Evolutionary conservation across 129 eudicot genomes (phyloP).

Genomic region (Ambrosia trifida): DNA sequence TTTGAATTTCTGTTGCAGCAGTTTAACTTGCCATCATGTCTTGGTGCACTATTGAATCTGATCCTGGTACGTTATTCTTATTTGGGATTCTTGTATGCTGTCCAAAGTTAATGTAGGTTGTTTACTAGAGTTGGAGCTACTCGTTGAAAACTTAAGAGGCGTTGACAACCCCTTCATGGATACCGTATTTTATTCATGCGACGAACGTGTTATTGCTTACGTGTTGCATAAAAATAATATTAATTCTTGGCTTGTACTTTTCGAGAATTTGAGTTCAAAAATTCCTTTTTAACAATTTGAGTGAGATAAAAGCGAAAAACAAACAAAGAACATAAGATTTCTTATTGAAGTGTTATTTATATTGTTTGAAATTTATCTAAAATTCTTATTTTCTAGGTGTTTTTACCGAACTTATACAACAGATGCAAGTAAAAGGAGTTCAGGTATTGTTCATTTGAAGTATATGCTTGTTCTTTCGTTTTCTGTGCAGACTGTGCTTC

Average conservation of each 20-base stretch:
- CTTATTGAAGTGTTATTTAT: conserved; percentile 6
- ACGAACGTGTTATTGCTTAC: background rate
- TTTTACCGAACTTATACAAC: conserved; percentile 96
- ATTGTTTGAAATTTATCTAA: background rate
- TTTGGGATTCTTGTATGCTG: background rate
- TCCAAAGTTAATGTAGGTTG: background rate
- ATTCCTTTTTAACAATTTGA: background rate
- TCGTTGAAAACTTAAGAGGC: background rate
- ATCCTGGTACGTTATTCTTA: conserved; percentile 68
- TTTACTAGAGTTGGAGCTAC: conserved; percentile 16
- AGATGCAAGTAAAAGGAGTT: conserved; percentile 98
- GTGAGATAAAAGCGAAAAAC: conserved; percentile 3
- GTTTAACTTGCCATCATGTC: conserved; percentile 57
- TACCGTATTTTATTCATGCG: background rate
- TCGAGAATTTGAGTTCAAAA: background rate
- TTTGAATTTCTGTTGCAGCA: conserved; percentile 45
- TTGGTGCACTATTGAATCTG: conserved; percentile 99
- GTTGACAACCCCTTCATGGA: background rate
- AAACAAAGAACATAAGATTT: background rate
- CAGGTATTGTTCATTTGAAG: conserved; percentile 56
- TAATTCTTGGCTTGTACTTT: conserved; percentile 2
- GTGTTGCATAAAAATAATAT: background rate
- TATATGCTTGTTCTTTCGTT: background rate
- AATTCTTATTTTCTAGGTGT: conserved; percentile 61
- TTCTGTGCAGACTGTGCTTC: background rate